Evolutionary conservation across 2,329 filamentous ascomycete genomes (phyloP), one percentile per base, ranked within the genome.

Genomic region (Rhynchosporium agropyri): DNA sequence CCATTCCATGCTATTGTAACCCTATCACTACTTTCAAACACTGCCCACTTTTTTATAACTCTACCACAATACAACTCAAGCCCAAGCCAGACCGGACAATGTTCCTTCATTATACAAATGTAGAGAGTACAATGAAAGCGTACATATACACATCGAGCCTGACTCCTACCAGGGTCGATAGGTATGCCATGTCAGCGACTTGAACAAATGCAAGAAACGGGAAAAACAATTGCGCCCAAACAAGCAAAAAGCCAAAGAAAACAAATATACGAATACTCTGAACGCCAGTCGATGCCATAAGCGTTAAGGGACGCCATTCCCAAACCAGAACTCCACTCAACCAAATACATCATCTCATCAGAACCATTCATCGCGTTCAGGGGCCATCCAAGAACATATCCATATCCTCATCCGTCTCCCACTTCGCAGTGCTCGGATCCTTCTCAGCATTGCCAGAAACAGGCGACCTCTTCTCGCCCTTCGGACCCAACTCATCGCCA

Each of bases 401-500:
- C 62, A 64, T 64, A 20, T 64, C 62, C n/a, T 61, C 62, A 55
- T 64, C 62, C 2, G 54, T 40, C 13, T 61, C 62, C 62, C 62
- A 64, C 20, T 50, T 40, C 8, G 29, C 26, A 10, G 60, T 45
- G 33, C 13, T 40, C 2, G 36, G 13, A 13, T 42, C 57, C 13
- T 54, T 48, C 40, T 60, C 56, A 10, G 38, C 33, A 36, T 36
- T 36, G 9, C 9, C 33, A 36, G 33, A 5, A 36, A 10, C 9
- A 10, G 33, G 38, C 8, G n/a, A 58, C 40, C 62, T 62, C 53
- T 68, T 67, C 59, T 69, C 69, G 13, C 43, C 61, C 31, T 68
- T 69, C 5, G 64, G 61, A 6, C 66, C 64, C 10, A 28, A 40
- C 10, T 67, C 65, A 31, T 70, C 67, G n/a, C 65, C 70, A 60